phyloP scores from a whole-genome alignment of 768 basidiomycete genomes.

The Kwoniella sp. region DNA sequence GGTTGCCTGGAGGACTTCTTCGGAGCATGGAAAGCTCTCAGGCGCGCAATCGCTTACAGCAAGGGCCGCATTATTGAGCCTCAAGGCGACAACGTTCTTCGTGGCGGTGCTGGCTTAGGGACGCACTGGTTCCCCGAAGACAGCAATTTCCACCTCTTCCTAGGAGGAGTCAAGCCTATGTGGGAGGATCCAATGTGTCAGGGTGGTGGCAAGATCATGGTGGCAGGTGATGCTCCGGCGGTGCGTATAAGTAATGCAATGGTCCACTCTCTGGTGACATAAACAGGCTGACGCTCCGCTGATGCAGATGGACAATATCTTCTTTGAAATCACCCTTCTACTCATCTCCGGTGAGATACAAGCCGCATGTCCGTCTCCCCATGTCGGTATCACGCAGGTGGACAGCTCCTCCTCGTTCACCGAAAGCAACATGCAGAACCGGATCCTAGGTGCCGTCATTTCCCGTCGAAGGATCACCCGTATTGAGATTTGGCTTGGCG shows the following conservation, averaged over 20 bases:
- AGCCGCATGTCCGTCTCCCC: too few species aligned
- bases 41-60: conserved; percentile 22
- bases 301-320: conserved; percentile 34
- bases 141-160: conserved; percentile 39
- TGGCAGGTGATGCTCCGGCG: conserved; percentile 10
- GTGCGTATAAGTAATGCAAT: conserved; percentile 8
- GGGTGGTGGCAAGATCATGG: conserved; percentile 36
- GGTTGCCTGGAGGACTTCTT: conserved; percentile 24
- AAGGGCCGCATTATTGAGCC: conserved; percentile 23
- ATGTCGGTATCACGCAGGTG: too few species aligned
- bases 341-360: conserved; percentile 17
- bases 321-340: conserved; percentile 27
- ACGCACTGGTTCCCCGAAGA: conserved; percentile 24
- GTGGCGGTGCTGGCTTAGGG: conserved; percentile 21
- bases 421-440: background rate
- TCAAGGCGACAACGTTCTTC: background rate
- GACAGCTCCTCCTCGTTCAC: conserved; percentile 3
- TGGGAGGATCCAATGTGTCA: conserved; percentile 42
- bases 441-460: conserved; percentile 14
- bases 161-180: conserved; percentile 31
- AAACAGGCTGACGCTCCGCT: conserved; percentile 1
- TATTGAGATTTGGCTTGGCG: conserved; percentile 39
- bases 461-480: conserved; percentile 20
- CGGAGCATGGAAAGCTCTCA: conserved; percentile 34
- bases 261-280: background rate